Conservation (phyloP, 2,329 filamentous ascomycete genomes). For the Colletotrichum endophyticum region DNA sequence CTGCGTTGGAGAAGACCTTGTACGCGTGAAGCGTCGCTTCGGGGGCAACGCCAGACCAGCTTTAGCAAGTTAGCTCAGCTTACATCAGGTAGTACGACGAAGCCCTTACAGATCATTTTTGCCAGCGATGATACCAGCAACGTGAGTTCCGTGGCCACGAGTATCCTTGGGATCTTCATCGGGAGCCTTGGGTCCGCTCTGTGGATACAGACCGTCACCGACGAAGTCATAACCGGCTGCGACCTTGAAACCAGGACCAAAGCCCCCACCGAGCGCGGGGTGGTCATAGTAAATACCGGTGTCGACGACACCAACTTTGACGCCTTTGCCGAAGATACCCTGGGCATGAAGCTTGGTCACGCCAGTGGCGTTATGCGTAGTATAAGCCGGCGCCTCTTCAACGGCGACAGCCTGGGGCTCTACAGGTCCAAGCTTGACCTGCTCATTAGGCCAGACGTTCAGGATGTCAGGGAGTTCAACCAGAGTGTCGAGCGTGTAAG, state of each 20-base stretch:
- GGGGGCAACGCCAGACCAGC: conserved; percentile 32
- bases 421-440: conserved; percentile 20
- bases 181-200: conserved; percentile 24
- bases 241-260: conserved; percentile 24
- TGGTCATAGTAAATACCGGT: conserved; percentile 46
- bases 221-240: conserved; percentile 28
- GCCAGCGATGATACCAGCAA: conserved; percentile 35
- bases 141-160: conserved; percentile 32
- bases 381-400: conserved; percentile 26
- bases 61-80: not conserved
- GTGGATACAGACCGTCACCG: conserved; percentile 23
- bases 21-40: conserved; percentile 31
- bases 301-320: conserved; percentile 44
- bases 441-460: conserved; percentile 38
- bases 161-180: conserved; percentile 34
- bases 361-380: conserved; percentile 41
- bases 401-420: conserved; percentile 7
- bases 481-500: conserved; percentile 36
- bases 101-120: conserved; percentile 19
- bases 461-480: conserved; percentile 30
- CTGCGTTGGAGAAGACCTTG: conserved; percentile 30
- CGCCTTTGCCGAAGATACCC: conserved; percentile 42
- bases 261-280: conserved; percentile 27
- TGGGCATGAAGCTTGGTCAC: conserved; percentile 40
- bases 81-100: not conserved